Evolutionary conservation across 2,329 filamentous ascomycete genomes (phyloP).

Genomic region (Colletotrichum tropicicola): DNA sequence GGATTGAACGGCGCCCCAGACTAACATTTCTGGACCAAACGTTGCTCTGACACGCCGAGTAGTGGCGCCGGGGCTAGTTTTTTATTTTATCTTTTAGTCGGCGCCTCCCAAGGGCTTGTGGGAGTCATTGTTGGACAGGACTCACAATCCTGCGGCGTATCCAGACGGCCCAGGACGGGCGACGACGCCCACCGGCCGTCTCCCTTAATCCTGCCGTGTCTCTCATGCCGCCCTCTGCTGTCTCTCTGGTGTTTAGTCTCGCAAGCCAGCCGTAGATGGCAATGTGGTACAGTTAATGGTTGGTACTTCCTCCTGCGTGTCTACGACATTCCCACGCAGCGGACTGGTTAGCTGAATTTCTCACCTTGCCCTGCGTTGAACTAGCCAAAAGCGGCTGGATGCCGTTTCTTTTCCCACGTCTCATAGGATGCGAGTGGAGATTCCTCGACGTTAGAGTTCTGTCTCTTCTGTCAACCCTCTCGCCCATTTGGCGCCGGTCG

Average conservation of each 20-base stretch:
- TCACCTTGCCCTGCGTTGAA: conserved; percentile 2
- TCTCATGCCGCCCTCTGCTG: not conserved
- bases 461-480: conserved; percentile 8
- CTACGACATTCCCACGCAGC: conserved; percentile 18
- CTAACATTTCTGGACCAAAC: conserved; percentile 13
- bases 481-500: not conserved
- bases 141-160: not conserved
- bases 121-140: conserved; percentile 7
- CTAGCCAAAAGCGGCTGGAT: conserved; percentile 6
- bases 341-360: conserved; percentile 2
- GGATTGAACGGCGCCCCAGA: not conserved
- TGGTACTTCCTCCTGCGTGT: conserved; percentile 11
- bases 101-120: not conserved
- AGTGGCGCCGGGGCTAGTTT: conserved; percentile 4
- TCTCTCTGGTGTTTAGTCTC: not conserved
- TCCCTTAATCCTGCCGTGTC: conserved; percentile 19
- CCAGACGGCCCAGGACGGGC: not conserved
- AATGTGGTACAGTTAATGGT: not conserved
- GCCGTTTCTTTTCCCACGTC: conserved; percentile 23
- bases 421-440: not conserved
- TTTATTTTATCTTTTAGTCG: not conserved
- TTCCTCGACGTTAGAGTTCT: not conserved
- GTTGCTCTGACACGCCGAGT: conserved; percentile 3
- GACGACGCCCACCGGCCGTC: not conserved
- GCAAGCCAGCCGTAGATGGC: not conserved